Evolutionary conservation across 2,329 filamentous ascomycete genomes (phyloP), one percentile per base, ranked within the genome.

Genomic region (Aspergillus arachidicola): DNA sequence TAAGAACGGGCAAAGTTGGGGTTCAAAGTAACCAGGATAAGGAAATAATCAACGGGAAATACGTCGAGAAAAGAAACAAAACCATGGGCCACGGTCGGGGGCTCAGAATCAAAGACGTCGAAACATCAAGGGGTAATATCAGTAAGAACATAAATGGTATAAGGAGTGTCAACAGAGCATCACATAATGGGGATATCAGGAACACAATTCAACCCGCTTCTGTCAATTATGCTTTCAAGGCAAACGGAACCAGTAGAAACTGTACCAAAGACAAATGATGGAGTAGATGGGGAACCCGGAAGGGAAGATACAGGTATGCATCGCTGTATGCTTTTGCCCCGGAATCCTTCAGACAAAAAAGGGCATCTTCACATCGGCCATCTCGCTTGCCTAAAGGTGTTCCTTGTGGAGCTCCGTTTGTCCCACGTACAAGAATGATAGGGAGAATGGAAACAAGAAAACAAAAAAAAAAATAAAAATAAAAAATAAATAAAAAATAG

Each of bases 131-230:
- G 53, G 60, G 58, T 59, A 54, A 64, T 61, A 67, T 69, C 62
- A 63, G 51, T 54, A 61, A 62, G 61, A 66, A 66, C 62, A 57
- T 61, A 62, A 50, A 64, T 67, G 67, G 68, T 70, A 69, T 69
- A 70, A 70, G 60, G 60, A 65, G 61, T 57, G 60, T 62, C 59
- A 66, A 61, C 41, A 62, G 19, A 46, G 32, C n/a, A 34, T 32
- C 51, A 55, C 51, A 38, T 34, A 55, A 36, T 55, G 11, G 32
- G 51, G 34, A 36, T 54, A 55, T 55, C 38, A 26, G 43, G 51
- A 45, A 32, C 36, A 58, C 16, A 66, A 58, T 55, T 60, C 21
- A 48, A 59, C 51, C 45, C 62, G 57, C 45, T 43, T 66, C 57
- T 60, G 46, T 64, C 57, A 60, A 55, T 41, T 57, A 56, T 51